phyloP scores from a whole-genome alignment of 2,329 filamentous ascomycete species.

The Taxawa tesnikishii region DNA sequence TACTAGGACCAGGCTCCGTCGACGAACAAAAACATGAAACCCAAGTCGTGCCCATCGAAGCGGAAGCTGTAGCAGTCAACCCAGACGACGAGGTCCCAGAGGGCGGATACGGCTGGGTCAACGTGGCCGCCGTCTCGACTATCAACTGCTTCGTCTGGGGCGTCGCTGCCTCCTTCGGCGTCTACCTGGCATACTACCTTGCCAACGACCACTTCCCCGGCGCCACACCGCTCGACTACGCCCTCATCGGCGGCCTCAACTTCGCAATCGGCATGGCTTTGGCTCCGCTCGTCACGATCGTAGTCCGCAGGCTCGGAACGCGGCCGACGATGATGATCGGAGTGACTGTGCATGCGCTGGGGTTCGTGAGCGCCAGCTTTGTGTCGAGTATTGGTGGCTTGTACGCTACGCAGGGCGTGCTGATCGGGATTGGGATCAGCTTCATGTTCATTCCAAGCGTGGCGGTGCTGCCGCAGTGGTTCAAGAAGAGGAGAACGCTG shows the following conservation, averaged over 20 bases:
- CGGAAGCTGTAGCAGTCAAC: neutral
- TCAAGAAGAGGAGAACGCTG: conserved; percentile 23
- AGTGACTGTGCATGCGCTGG: conserved; percentile 19
- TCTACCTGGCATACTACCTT: conserved; percentile 32
- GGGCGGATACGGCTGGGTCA: conserved; percentile 26
- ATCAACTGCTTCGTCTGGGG: conserved; percentile 22
- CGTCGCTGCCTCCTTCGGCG: conserved; percentile 22
- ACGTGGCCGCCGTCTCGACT: conserved; percentile 13
- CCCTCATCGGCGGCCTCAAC: conserved; percentile 27
- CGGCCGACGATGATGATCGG: conserved; percentile 20
- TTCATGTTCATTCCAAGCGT: conserved; percentile 27
- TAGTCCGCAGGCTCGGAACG: conserved; percentile 16
- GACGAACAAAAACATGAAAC: neutral
- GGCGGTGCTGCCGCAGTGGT: conserved; percentile 30
- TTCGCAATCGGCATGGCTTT: conserved; percentile 23
- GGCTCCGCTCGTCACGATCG: conserved; percentile 19
- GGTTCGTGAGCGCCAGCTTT: conserved; percentile 26
- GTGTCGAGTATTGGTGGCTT: conserved; percentile 26
- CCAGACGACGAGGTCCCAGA: conserved; percentile 13
- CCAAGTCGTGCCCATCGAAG: neutral
- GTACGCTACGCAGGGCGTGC: conserved; percentile 27
- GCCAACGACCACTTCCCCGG: conserved; percentile 19
- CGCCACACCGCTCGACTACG: conserved; percentile 24
- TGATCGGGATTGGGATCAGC: conserved; percentile 28
- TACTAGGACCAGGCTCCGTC: too few species aligned